Evolutionary conservation across 1,284 basidiomycete species (phyloP).

Genomic region (Butyriboletus appendiculatus): DNA sequence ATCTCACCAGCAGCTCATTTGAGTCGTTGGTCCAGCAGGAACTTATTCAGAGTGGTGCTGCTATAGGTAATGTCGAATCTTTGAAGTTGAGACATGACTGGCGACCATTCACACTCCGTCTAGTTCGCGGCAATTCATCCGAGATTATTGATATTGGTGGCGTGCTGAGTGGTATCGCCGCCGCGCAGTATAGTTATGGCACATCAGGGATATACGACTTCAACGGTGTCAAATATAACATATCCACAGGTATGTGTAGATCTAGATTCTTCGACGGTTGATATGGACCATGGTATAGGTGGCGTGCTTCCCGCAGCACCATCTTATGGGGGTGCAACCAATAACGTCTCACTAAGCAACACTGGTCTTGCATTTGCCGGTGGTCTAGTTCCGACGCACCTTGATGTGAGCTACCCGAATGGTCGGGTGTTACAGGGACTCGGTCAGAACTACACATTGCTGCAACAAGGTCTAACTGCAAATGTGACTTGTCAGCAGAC

Average conservation of each 20-base stretch:
- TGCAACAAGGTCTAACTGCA: conserved; percentile 20
- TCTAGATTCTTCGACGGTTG: background rate
- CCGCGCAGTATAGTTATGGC: conserved; percentile 12
- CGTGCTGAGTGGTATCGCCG: conserved; percentile 16
- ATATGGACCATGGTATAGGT: conserved; percentile 2
- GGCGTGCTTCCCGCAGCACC: conserved; percentile 15
- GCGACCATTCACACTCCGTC: background rate
- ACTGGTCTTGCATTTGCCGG: conserved; percentile 12
- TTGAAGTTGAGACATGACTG: background rate
- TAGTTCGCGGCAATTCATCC: conserved; percentile 17
- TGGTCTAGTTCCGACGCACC: conserved; percentile 5
- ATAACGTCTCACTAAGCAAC: background rate
- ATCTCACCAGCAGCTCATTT: conserved; percentile 13
- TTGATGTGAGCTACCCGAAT: background rate
- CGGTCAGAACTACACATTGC: background rate
- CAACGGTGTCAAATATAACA: conserved; percentile 18
- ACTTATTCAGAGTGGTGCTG: conserved; percentile 5
- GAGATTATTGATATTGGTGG: conserved; percentile 11
- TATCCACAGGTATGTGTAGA: conserved; percentile 15
- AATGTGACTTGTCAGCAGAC: conserved; percentile 7
- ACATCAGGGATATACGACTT: conserved; percentile 17
- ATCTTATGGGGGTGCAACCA: background rate
- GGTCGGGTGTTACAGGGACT: background rate
- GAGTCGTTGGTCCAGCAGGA: conserved; percentile 4
- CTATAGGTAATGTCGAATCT: background rate